phyloP scores from a whole-genome alignment of 805 yeast genomes.

The Candida chilensis region DNA sequence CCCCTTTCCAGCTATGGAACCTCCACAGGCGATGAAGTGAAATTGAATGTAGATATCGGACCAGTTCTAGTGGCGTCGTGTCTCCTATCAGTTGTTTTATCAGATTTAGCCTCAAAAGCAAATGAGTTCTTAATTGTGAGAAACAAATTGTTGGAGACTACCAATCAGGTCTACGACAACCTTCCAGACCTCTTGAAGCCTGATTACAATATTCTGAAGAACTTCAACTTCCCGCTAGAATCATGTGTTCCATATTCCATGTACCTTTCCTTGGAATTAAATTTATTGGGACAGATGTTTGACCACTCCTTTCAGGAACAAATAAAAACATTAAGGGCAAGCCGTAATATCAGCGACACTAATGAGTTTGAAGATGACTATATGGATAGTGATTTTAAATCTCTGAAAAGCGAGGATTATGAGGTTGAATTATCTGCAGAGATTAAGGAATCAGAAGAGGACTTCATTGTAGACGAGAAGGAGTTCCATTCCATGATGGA shows the following conservation, averaged over 20 bases:
- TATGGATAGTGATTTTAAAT: not conserved
- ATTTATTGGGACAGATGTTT: not conserved
- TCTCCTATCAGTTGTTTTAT: constrained; percentile 3
- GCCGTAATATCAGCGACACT: not conserved
- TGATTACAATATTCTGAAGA: not conserved
- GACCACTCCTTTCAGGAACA: not conserved
- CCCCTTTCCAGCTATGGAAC: not conserved
- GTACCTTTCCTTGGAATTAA: not conserved
- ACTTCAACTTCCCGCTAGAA: not conserved
- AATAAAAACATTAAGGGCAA: not conserved
- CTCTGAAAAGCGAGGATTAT: too few relatives aligned
- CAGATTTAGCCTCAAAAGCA: constrained; percentile 3
- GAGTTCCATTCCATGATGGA: not conserved
- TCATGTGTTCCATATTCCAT: not conserved
- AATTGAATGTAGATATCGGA: constrained; percentile 3
- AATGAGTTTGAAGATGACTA: not conserved
- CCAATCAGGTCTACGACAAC: not conserved
- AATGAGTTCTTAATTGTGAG: constrained; percentile 3
- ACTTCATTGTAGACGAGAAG: not conserved
- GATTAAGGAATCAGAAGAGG: not conserved
- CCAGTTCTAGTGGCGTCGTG: constrained; percentile 5
- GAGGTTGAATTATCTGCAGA: too few relatives aligned
- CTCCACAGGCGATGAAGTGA: constrained; percentile 2
- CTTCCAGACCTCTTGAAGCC: constrained; percentile 2
- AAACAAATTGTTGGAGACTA: constrained; percentile 2